Conservation (phyloP, 306 rosid species). For the Cucurbita maxima region DNA sequence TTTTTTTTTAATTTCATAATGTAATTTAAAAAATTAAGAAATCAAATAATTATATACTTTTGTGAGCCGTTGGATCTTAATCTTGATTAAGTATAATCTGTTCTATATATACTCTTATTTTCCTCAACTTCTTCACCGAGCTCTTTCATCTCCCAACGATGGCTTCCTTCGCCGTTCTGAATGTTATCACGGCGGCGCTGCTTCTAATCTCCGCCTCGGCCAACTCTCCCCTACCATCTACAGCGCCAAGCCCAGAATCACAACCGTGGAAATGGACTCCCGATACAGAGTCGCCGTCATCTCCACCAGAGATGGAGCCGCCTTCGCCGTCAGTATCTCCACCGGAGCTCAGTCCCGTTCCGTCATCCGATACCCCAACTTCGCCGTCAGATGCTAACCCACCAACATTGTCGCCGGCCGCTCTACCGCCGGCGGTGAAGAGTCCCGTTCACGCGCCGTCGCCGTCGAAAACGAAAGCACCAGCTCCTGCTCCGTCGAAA, state of each 20-base stretch:
- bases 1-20: background rate
- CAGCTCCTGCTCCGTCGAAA: constrained; percentile 9
- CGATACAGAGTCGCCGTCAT: background rate
- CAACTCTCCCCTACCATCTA: background rate
- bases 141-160: background rate
- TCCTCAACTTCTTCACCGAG: background rate
- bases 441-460: background rate
- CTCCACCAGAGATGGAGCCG: background rate
- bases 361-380: background rate
- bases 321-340: background rate
- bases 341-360: background rate
- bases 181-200: background rate
- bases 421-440: background rate
- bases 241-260: background rate
- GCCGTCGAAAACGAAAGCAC: background rate
- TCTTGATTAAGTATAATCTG: background rate
- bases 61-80: background rate
- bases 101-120: background rate
- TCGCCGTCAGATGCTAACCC: background rate
- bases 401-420: background rate
- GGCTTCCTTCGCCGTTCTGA: constrained; percentile 6
- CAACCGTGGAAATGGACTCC: constrained; percentile 7
- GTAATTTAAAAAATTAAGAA: background rate
- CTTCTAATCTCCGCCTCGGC: constrained; percentile 1
- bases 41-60: background rate